Conservation (phyloP, 805 yeast genomes). For the Debaryomyces hansenii region DNA sequence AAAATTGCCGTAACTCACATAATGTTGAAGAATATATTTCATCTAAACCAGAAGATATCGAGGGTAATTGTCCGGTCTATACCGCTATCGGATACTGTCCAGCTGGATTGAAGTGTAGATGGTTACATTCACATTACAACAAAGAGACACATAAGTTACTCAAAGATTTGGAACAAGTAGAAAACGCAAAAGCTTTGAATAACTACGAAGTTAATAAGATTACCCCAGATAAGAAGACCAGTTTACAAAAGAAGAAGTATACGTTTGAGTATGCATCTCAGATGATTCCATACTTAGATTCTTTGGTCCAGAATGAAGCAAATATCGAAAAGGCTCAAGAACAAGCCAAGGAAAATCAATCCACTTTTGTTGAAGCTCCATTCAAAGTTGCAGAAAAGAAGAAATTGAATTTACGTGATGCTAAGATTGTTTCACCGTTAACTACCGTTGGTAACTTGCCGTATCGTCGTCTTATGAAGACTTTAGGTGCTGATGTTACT, state of each 20-base stretch:
- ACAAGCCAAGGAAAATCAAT: slow-evolving; percentile 34
- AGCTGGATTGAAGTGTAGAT: slow-evolving; percentile 88
- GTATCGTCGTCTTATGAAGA: slow-evolving; percentile 87
- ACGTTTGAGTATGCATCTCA: slow-evolving; percentile 57
- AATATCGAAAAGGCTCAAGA: slow-evolving; percentile 34
- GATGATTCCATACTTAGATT: slow-evolving; percentile 64
- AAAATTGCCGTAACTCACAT: slow-evolving; percentile 75
- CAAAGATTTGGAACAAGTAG: slow-evolving; percentile 43
- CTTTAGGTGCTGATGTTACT: slow-evolving; percentile 88
- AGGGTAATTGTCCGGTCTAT: slow-evolving; percentile 83
- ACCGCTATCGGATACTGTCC: slow-evolving; percentile 86
- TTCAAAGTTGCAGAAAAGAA: slow-evolving; percentile 82
- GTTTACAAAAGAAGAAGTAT: slow-evolving; percentile 62
- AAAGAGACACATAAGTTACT: slow-evolving; percentile 44
- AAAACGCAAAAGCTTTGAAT: slow-evolving; percentile 22
- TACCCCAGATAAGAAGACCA: slow-evolving; percentile 41
- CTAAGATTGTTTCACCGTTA: slow-evolving; percentile 90
- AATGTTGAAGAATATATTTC: slow-evolving; percentile 64
- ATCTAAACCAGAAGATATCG: slow-evolving; percentile 69
- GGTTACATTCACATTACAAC: slow-evolving; percentile 73
- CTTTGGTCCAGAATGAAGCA: slow-evolving; percentile 48
- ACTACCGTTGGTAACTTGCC: slow-evolving; percentile 98
- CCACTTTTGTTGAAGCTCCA: slow-evolving; percentile 73
- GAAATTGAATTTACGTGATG: slow-evolving; percentile 60
- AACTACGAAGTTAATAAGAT: slow-evolving; percentile 69